Base-by-base conservation (phyloP, 2,329 filamentous ascomycete genomes). In the Sporothrix curviconia region DNA sequence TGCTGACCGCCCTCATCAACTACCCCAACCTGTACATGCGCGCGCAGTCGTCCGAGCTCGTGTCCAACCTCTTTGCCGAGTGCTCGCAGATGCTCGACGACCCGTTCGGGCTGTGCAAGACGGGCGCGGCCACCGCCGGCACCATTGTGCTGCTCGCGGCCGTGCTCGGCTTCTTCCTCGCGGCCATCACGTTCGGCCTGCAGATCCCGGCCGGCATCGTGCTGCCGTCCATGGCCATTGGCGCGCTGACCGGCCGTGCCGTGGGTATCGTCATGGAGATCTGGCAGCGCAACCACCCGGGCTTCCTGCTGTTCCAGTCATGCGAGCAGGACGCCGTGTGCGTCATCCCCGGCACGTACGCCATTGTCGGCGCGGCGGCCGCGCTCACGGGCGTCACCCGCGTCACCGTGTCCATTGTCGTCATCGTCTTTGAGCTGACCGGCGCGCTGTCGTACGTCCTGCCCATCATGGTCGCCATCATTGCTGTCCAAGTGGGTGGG, bases 351-450 rank as follows among this genome's bases (percentile, higher is more conserved):
- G 94, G 92, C 14, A 95, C 92, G 1, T 99, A 99, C 68, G 94
- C 94, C 61, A 95, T 99, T 66, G 88, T 99, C 61, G 94, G 94
- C 34, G 94, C 94, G 0, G 92, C 94, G 0, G 92, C 94, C 4
- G 90, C 92, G n/a, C 83, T 99, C 1, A 90, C 89, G 6, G 94
- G 94, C 49, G 90, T 95, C 36, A 97, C 92, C 17, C 84, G 92
- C 64, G 95, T 99, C 85, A 99, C 94, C 0, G 91, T 96, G 11
- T 96, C 92, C 12, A 96, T 99, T 64, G 92, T 99, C 4, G 94
- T 97, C 66, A 99, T 99, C 74, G 96, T 96, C 88, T 99, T 99
- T 68, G 94, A 99, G 75, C 85, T 99, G 57, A 99, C 94, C 0
- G 94, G 94, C 54, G 94, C 94, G 1, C 80, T 99, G 28, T 95